phyloP scores from a whole-genome alignment of 73 alveolate genomes.

The Urostyla sp. region DNA sequence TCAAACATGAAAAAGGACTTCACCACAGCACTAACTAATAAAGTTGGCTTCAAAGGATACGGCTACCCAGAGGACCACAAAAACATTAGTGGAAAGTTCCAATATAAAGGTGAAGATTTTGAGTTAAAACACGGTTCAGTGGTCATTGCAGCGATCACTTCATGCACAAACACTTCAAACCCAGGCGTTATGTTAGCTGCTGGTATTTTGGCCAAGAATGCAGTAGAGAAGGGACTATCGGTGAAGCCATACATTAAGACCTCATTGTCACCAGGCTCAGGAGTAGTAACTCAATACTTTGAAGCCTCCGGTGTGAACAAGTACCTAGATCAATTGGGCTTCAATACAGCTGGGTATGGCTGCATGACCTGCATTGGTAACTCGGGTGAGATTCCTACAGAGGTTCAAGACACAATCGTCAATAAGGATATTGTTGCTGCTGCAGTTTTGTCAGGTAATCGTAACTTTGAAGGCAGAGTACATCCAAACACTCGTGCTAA shows the following conservation, averaged over 20 bases:
- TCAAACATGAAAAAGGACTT: constrained; percentile 64
- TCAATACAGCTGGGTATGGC: constrained; percentile 92
- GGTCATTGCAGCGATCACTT: constrained; percentile 92
- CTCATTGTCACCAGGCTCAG: constrained; percentile 92
- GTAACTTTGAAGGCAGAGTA: constrained; percentile 94
- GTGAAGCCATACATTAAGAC: constrained; percentile 87
- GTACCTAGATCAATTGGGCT: constrained; percentile 84
- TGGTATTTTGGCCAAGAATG: constrained; percentile 93
- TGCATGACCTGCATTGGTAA: constrained; percentile 96
- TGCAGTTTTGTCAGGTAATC: constrained; percentile 90
- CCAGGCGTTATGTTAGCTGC: constrained; percentile 94
- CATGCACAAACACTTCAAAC: constrained; percentile 94
- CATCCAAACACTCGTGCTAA: constrained; percentile 90
- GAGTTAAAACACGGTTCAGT: constrained; percentile 81
- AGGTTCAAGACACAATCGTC: constrained; percentile 78
- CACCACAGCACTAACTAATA: constrained; percentile 67
- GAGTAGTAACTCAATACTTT: constrained; percentile 84
- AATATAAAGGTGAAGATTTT: constrained; percentile 72
- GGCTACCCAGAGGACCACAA: constrained; percentile 66
- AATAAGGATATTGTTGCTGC: constrained; percentile 84
- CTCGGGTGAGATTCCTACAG: constrained; percentile 83
- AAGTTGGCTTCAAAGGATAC: constrained; percentile 86
- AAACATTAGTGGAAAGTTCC: constrained; percentile 37
- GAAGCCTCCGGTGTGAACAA: constrained; percentile 75
- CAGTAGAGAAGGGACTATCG: constrained; percentile 84